Evolutionary conservation across 345 rosid genomes (phyloP), one percentile per base, ranked within the genome.

Genomic region (Bretschneidera sinensis): DNA sequence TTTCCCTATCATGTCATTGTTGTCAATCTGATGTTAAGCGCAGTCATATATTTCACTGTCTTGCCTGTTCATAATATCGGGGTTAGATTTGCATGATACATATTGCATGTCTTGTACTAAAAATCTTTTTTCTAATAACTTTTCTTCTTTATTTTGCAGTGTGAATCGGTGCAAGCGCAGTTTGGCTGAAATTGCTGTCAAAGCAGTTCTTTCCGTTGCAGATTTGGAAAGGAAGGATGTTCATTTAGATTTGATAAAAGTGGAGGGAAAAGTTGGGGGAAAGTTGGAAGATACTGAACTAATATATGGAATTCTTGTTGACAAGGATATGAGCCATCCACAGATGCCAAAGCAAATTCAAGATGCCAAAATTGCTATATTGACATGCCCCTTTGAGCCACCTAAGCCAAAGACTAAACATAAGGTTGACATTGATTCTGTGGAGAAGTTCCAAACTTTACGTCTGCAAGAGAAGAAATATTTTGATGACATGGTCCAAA

Each of bases 331-430:
- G 94, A 91, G 96, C 74, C 97, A 91, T 77, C 99, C 95, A 0
- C 99, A 95, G 79, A 95, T 88, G 99, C 97, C 97, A 5, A 91
- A 95, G 78, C 73, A 61, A 34, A 90, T 94, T 76, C 82, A 85
- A 74, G 84, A 94, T 77, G 97, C 96, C 2, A 92, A 85, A 71
- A 94, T 94, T 85, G 97, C 97, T 54, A 90, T 94, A 63, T 68
- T 92, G 84, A 94, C 99, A 17, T 94, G 97, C 73, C 91, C 99
- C 47, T 91, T 94, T 78, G 97, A 91, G 81, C 97, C 99, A 51
- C 97, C 99, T 0, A 92, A 94, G 85, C 97, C 97, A 1, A 91
- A 94, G 79, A 94, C 99, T 48, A 94, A 94, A 57, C 99, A 94
- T 82, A 94, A 94, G 96, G 96, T 94, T 72, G 99, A 94, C 60